Conservation (phyloP, 768 basidiomycete genomes). For the Mycena albidolilacea region DNA sequence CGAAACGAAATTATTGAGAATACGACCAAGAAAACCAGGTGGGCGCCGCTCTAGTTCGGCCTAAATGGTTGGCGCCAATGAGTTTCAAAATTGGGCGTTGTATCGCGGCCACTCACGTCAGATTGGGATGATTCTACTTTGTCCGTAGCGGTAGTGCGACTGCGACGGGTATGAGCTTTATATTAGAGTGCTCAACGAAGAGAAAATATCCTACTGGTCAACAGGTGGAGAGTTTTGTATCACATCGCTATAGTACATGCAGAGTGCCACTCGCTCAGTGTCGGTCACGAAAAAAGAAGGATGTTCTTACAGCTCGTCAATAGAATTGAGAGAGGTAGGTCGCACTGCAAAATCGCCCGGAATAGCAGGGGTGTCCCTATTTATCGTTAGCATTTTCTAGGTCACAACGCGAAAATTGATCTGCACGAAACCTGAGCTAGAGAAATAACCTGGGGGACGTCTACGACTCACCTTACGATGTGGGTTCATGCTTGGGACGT, state of each 20-base stretch:
- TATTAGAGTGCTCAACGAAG: background rate
- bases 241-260: background rate
- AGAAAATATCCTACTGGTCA: background rate
- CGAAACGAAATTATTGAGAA: slow-evolving; percentile 1
- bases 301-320: slow-evolving; percentile 10
- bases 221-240: background rate
- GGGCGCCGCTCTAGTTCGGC: background rate
- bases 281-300: background rate
- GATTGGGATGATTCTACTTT: background rate
- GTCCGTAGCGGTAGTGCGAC: background rate
- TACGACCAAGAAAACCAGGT: background rate
- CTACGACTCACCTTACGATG: slow-evolving; percentile 25
- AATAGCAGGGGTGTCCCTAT: background rate
- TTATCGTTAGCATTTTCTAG: background rate
- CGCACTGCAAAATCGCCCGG: background rate
- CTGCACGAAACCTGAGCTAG: background rate
- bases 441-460: background rate
- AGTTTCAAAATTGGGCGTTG: background rate
- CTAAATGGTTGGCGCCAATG: background rate
- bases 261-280: slow-evolving; percentile 1
- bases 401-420: background rate
- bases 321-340: background rate
- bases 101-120: background rate
- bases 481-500: slow-evolving; percentile 13
- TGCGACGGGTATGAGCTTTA: background rate